A percentile compares a stretch with the other conserved stretches of the same genome.
Conservation (phyloP, 495 filamentous ascomycete genomes). For the Talaromyces nanjingensis region DNA sequence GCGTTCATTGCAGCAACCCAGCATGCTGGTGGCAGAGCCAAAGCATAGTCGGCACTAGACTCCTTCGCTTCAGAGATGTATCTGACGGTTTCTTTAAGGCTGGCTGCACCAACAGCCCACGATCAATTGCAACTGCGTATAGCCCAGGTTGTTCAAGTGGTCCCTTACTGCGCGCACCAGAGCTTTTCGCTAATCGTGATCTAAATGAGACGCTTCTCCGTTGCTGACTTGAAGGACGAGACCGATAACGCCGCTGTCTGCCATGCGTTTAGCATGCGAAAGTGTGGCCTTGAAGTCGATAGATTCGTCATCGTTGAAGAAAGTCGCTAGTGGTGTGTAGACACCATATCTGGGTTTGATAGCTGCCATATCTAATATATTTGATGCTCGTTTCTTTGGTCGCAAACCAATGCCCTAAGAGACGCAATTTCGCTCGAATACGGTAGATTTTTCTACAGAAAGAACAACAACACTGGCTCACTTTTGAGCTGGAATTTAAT, state of each 20-base stretch:
- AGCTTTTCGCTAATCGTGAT: conserved; percentile 47
- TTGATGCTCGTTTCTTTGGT: neutral
- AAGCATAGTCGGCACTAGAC: conserved; percentile 66
- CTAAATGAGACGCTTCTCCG: conserved; percentile 64
- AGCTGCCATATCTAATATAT: neutral
- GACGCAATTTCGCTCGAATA: neutral
- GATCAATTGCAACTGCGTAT: conserved; percentile 15
- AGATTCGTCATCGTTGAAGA: conserved; percentile 35
- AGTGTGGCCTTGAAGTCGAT: conserved; percentile 52
- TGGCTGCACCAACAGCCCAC: conserved; percentile 48
- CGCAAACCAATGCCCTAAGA: neutral
- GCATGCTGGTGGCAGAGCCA: conserved; percentile 70
- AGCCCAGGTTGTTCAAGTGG: conserved; percentile 55
- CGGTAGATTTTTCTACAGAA: neutral
- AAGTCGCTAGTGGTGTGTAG: conserved; percentile 49
- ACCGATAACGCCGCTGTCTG: conserved; percentile 60
- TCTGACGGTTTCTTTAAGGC: conserved; percentile 61
- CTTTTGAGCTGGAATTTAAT: neutral
- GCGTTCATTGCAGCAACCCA: conserved; percentile 53
- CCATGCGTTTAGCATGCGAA: conserved; percentile 64
- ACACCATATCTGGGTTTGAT: conserved; percentile 27
- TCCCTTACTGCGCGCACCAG: conserved; percentile 60
- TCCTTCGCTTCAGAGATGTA: conserved; percentile 59
- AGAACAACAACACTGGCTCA: neutral
- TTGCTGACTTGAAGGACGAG: conserved; percentile 69